These are phyloP conservation scores for Kwoniella sp. DNA, from an alignment of 768 basidiomycete genomes.

Conservation along the genomic window DNA sequence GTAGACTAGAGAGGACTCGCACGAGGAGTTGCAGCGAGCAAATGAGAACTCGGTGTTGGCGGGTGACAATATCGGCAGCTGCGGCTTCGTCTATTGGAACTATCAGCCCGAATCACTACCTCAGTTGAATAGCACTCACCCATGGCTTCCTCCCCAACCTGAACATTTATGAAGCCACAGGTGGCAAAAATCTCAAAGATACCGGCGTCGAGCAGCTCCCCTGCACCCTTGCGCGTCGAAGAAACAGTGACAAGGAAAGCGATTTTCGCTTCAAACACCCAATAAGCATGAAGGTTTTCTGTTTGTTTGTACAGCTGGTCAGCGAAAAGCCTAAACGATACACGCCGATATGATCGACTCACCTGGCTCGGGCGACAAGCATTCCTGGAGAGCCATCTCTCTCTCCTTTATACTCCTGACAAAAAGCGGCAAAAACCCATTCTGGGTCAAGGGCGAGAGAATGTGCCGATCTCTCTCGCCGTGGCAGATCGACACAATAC, in stretches of 20 bases:
- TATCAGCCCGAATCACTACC: no score
- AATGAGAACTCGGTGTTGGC: constrained; percentile 86
- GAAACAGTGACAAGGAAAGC: constrained; percentile 80
- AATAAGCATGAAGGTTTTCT: constrained; percentile 87
- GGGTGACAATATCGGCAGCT: constrained; percentile 55
- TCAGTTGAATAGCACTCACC: constrained; percentile 60
- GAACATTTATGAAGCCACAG: constrained; percentile 80
- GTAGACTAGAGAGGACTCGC: constrained; percentile 71
- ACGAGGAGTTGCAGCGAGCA: constrained; percentile 78
- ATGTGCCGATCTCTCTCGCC: constrained; percentile 65
- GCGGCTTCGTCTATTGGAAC: constrained; percentile 54
- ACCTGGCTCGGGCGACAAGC: constrained; percentile 89
- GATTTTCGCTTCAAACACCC: constrained; percentile 93
- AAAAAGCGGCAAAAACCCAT: constrained; percentile 76
- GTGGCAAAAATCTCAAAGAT: constrained; percentile 68
- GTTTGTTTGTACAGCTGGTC: background rate
- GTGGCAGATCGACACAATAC: constrained; percentile 67
- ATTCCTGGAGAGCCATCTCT: constrained; percentile 66
- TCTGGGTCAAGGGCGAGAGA: constrained; percentile 58
- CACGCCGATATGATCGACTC: constrained; percentile 28
- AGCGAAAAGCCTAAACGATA: background rate
- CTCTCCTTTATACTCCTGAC: constrained; percentile 78
- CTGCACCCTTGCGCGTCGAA: constrained; percentile 76
- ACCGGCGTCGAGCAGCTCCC: constrained; percentile 73
- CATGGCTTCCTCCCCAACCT: constrained; percentile 73